phyloP scores from a whole-genome alignment of 177 flowering plant species.

The Vitis hybrid region DNA sequence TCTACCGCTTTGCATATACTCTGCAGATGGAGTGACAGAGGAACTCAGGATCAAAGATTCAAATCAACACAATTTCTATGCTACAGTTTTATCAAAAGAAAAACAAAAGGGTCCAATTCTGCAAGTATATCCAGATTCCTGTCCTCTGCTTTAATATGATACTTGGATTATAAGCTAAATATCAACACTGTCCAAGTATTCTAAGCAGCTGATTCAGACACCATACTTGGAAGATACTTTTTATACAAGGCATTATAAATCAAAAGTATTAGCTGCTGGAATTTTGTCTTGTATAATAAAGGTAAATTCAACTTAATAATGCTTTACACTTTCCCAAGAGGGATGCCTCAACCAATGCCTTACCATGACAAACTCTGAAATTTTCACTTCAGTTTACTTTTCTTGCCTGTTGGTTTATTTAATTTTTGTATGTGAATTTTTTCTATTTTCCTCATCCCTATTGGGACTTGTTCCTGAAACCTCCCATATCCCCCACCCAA shows the following conservation, averaged over 20 bases:
- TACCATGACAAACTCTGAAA: too few species aligned
- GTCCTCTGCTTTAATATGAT: neutral
- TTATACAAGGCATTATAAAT: neutral
- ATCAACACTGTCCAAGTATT: neutral
- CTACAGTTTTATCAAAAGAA: neutral
- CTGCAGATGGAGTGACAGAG: constrained; percentile 31
- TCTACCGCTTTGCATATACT: constrained; percentile 96
- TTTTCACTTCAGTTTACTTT: too few species aligned
- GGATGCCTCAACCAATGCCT: too few species aligned
- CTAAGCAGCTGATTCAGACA: neutral
- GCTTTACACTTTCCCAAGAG: too few species aligned
- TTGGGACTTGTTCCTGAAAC: too few species aligned
- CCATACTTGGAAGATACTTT: neutral
- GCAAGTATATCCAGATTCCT: neutral
- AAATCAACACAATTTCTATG: neutral
- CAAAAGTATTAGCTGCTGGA: neutral
- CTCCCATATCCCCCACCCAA: too few species aligned
- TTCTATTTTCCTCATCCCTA: too few species aligned
- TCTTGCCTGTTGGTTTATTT: too few species aligned
- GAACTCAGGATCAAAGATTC: neutral
- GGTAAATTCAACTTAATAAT: too few species aligned
- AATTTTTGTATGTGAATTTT: too few species aligned
- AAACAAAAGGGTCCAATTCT: neutral
- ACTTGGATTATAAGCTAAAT: neutral
- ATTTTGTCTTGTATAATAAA: neutral